These are phyloP conservation scores for Fusarium sp. DNA, from an alignment of 2,329 filamentous ascomycete species.

Conservation along the genomic window DNA sequence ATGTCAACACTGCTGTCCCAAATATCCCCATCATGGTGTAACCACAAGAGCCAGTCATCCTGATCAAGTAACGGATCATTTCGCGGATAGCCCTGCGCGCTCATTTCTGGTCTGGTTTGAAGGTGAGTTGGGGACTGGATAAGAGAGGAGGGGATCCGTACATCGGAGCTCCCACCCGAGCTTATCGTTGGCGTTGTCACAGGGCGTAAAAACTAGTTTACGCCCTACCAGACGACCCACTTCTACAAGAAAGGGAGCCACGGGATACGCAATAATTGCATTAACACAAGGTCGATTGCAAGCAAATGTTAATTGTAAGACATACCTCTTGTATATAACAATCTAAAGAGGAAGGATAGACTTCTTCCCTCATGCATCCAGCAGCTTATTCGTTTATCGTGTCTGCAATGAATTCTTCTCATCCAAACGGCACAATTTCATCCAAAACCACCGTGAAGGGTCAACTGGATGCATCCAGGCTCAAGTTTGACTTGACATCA, in stretches of 20 bases:
- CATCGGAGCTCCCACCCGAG: not conserved
- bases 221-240: not conserved
- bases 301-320: too few relatives aligned
- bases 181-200: not conserved
- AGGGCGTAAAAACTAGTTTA: not conserved
- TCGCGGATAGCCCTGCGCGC: rapidly evolving
- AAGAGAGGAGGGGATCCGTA: not conserved
- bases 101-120: not conserved
- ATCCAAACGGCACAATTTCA: not conserved
- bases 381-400: too few relatives aligned
- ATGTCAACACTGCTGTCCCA: not conserved
- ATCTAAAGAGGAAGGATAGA: too few relatives aligned
- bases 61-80: rapidly evolving
- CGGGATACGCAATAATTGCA: too few relatives aligned
- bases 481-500: not conserved
- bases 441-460: not conserved
- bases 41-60: not conserved
- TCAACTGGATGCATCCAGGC: not conserved
- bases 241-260: not conserved
- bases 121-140: not conserved
- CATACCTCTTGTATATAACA: too few relatives aligned
- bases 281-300: too few relatives aligned
- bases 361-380: too few relatives aligned
- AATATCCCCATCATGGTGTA: not conserved
- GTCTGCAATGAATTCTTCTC: too few relatives aligned